Evolutionary conservation across 2,329 filamentous ascomycete genomes (phyloP).

Genomic region (Diaporthe sp.): DNA sequence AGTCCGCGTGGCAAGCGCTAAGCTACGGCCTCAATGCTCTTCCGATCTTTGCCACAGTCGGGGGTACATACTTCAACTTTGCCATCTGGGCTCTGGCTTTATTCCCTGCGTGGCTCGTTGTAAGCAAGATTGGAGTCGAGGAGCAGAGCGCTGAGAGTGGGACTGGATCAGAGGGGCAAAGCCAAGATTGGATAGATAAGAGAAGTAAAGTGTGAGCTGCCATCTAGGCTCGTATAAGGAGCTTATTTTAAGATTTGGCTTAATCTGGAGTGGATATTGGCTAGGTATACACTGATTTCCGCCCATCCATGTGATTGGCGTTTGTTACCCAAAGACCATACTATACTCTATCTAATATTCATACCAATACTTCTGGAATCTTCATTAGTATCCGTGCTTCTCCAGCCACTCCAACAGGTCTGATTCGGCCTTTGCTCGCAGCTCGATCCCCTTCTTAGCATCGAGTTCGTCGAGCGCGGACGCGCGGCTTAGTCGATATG

Average conservation of each 20-base stretch:
- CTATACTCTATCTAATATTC: no score
- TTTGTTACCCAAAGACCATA: no score
- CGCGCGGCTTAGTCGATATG: background rate
- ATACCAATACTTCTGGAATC: no score
- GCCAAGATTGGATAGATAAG: background rate
- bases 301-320: no score
- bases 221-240: background rate
- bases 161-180: background rate
- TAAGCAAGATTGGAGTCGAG: background rate
- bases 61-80: slow-evolving; percentile 11
- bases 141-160: background rate
- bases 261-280: no score
- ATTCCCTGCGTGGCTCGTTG: background rate
- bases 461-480: background rate
- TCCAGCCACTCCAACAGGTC: background rate
- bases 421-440: background rate
- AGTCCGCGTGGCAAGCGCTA: slow-evolving; percentile 10
- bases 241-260: no score
- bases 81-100: slow-evolving; percentile 9
- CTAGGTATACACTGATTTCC: no score
- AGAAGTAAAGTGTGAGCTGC: background rate
- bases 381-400: background rate
- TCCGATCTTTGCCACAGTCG: background rate
- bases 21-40: slow-evolving; percentile 6
- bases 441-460: background rate